Evolutionary conservation across 2,329 filamentous ascomycete genomes (phyloP).

Genomic region (Mollisiaceae sp.): DNA sequence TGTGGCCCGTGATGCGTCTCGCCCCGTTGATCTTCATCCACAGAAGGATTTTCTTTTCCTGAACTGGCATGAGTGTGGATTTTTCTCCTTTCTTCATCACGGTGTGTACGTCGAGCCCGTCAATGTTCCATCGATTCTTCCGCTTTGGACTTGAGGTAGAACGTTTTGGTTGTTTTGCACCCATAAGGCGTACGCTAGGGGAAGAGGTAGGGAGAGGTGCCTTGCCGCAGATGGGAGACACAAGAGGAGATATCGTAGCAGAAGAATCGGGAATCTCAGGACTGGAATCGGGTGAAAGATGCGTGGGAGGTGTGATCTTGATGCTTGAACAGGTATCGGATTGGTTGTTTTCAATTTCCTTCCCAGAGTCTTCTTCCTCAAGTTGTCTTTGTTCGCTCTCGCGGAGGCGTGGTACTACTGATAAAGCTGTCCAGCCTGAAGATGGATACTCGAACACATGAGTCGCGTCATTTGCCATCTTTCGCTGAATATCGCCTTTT

Average conservation of each 20-base stretch:
- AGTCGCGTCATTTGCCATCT: background rate
- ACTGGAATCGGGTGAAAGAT: background rate
- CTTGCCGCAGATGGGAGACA: background rate
- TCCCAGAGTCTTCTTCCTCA: background rate
- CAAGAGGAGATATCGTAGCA: background rate
- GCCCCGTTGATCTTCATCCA: slow-evolving; percentile 5
- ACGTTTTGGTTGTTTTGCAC: background rate
- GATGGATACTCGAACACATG: background rate
- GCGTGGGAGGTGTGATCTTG: background rate
- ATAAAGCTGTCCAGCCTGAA: background rate
- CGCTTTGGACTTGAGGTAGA: background rate
- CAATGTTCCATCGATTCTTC: background rate
- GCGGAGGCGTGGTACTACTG: no score
- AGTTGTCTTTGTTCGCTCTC: background rate
- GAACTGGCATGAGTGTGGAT: background rate
- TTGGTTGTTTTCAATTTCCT: background rate
- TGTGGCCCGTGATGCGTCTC: background rate
- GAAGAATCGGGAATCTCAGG: background rate
- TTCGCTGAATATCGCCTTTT: background rate
- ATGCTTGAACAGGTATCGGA: background rate
- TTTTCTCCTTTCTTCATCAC: background rate
- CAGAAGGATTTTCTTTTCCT: slow-evolving; percentile 2
- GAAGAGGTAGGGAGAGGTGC: background rate
- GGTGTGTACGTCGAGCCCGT: background rate
- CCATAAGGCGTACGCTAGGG: no score